These are phyloP conservation scores for Xylona heveae DNA, from an alignment of 495 filamentous ascomycete genomes.

Conservation along the genomic window DNA sequence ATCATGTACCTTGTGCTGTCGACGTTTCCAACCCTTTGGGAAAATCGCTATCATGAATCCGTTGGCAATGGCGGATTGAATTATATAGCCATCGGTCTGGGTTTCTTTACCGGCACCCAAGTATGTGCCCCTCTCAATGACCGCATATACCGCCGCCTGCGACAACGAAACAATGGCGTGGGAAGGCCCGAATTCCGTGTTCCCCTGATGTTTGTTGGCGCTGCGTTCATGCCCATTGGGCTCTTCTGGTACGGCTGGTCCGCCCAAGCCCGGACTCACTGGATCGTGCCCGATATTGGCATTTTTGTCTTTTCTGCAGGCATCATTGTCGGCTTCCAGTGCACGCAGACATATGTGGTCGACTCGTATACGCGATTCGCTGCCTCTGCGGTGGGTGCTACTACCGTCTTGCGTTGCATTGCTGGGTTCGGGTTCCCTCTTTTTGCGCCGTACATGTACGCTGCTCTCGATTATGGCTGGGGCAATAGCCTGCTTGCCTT, in stretches of 20 bases:
- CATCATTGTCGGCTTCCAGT: constrained; percentile 41
- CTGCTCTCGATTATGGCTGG: constrained; percentile 35
- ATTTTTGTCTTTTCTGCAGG: constrained; percentile 27
- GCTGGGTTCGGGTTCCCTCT: constrained; percentile 61
- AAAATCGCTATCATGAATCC: constrained; percentile 13
- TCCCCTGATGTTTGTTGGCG: constrained; percentile 36
- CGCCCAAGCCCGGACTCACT: constrained; percentile 36
- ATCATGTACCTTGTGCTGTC: constrained; percentile 52
- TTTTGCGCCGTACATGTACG: constrained; percentile 46
- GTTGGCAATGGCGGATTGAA: constrained; percentile 15
- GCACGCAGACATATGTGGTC: constrained; percentile 54
- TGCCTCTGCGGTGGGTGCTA: constrained; percentile 48
- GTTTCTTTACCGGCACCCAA: constrained; percentile 16
- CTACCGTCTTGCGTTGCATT: constrained; percentile 40
- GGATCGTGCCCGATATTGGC: constrained; percentile 57
- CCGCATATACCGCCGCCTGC: constrained; percentile 22
- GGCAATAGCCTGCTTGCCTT: constrained; percentile 41
- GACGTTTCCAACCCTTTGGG: constrained; percentile 46
- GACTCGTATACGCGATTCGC: constrained; percentile 58
- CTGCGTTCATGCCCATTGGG: constrained; percentile 36
- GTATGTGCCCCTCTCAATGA: constrained; percentile 11
- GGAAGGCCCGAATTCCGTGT: constrained; percentile 47
- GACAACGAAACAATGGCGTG: constrained; percentile 30
- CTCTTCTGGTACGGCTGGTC: constrained; percentile 58
- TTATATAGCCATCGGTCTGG: constrained; percentile 18